Conservation (phyloP, 768 basidiomycete species). For the Holtermanniella nyarrowii region DNA sequence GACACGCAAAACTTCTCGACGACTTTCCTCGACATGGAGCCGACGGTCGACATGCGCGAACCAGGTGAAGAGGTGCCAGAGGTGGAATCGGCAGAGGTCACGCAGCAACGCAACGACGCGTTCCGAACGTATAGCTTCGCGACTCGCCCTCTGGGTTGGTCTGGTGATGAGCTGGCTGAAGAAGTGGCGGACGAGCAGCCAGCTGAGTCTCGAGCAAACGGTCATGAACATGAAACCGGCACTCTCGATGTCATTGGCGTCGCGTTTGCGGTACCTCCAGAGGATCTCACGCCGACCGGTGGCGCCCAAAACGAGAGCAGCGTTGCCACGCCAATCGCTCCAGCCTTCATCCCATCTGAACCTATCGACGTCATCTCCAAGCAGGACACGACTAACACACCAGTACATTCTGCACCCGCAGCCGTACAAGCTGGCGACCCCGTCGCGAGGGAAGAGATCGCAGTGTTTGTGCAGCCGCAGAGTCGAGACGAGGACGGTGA, state of each 20-base stretch:
- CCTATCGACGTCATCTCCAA: too few species aligned
- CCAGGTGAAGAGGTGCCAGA: conserved; percentile 9
- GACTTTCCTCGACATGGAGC: conserved; percentile 90
- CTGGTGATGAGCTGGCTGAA: conserved; percentile 19
- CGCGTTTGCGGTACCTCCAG: not conserved
- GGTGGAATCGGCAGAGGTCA: not conserved
- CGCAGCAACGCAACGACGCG: conserved; percentile 25
- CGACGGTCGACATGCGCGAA: conserved; percentile 56
- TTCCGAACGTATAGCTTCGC: conserved; percentile 10
- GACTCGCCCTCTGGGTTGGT: conserved; percentile 16
- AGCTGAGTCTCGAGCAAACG: not conserved
- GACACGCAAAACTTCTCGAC: conserved; percentile 98
- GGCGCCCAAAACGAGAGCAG: not conserved
- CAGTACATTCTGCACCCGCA: not conserved
- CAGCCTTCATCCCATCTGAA: too few species aligned
- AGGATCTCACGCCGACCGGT: not conserved
- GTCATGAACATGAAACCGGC: not conserved
- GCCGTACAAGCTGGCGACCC: not conserved
- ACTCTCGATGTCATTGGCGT: not conserved
- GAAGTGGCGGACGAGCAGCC: not conserved
- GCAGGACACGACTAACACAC: not conserved
- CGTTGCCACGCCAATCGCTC: not conserved
- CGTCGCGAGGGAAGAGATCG: too few species aligned
- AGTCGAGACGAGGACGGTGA: not conserved
- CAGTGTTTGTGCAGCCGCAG: too few species aligned